A percentile compares a stretch with the other conserved stretches of the same genome.
phyloP scores from a whole-genome alignment of 2,329 filamentous ascomycete species.

The Epichloe glyceriae region DNA sequence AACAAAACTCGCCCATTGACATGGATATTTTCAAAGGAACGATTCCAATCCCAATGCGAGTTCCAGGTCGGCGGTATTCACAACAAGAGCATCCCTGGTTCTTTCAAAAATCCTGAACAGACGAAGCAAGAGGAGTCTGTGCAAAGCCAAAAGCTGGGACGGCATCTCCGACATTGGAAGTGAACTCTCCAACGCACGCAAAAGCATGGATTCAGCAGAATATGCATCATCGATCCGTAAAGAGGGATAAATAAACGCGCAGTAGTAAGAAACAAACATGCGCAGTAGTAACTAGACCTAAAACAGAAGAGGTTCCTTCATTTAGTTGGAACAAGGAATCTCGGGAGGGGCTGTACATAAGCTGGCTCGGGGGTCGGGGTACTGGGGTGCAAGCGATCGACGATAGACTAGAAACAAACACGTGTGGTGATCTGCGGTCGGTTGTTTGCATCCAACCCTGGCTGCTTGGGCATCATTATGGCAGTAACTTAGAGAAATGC shows the following conservation, averaged over 20 bases:
- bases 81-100: conserved; percentile 30
- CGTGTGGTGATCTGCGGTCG: background rate
- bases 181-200: background rate
- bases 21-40: conserved; percentile 35
- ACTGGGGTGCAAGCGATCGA: background rate
- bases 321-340: background rate
- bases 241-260: too few species aligned
- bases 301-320: too few species aligned
- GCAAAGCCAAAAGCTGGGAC: background rate
- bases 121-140: conserved; percentile 1
- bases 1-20: conserved; percentile 8
- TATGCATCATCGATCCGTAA: conserved; percentile 1
- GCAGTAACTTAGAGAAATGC: background rate
- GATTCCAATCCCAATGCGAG: conserved; percentile 51
- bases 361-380: background rate
- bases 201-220: conserved; percentile 5
- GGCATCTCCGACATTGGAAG: background rate
- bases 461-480: background rate
- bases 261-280: too few species aligned
- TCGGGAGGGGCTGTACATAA: background rate
- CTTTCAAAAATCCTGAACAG: conserved; percentile 17
- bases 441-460: background rate
- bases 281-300: too few species aligned
- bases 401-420: background rate
- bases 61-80: conserved; percentile 40